Evolutionary conservation across 345 rosid genomes (phyloP), one percentile per base, ranked within the genome.

Genomic region (Gossypium anomalum): DNA sequence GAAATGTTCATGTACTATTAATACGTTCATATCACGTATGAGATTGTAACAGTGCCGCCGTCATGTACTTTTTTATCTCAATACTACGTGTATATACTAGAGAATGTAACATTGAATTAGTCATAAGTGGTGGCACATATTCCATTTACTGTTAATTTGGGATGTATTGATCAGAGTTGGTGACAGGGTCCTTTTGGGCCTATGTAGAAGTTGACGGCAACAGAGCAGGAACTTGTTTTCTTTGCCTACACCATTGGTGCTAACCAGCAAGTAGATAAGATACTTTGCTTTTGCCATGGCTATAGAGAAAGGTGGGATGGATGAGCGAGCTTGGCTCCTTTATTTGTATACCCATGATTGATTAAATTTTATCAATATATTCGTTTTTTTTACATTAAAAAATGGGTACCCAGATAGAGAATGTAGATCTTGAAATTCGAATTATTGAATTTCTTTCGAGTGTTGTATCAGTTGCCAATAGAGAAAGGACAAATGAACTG

Each of bases 61-160:
- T 44, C 79, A 25, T 70, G 59, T 71, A 76, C 73, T 45, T 62
- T 68, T 20, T 48, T 69, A 72, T 74, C 20, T 74, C 53, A 51
- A 65, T 57, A 9, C 25, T 59, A 49, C 75, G 52, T 86, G 85
- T 80, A 82, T 76, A 80, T 81, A 81, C 81, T 78, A 65, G 66
- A 52, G 75, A 79, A 76, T 83, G 85, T 80, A 76, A 78, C 81
- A 44, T 71, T 76, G 71, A 78, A 77, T 77, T 62, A 67, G 87
- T 61, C 81, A 64, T 76, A 38, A 71, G 48, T 63, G 82, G 78
- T 81, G 88, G 81, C 85, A 55, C 76, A 66, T 58, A 55, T 74
- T 77, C 34, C 60, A 4, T 75, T 73, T 72, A 67, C 73, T 76
- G 64, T 47, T 56, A 48, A 51, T 75, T 76, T 66, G 71, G 53